These are phyloP conservation scores for Arbutus unedo DNA, from an alignment of 148 eudicot species.

Conservation along the genomic window DNA sequence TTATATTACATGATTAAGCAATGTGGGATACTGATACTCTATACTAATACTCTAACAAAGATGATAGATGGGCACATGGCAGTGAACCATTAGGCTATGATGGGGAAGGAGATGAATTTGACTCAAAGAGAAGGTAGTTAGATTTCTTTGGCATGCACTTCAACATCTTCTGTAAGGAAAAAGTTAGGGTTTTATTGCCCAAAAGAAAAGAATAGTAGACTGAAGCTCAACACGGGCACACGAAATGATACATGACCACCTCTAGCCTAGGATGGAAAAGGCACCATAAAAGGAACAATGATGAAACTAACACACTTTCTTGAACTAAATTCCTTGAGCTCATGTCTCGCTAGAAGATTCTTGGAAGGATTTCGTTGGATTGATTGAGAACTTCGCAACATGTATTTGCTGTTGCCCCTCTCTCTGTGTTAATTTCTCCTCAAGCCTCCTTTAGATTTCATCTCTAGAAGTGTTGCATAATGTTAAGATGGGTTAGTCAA, in stretches of 20 bases:
- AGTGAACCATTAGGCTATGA: conserved; percentile 54
- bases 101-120: conserved; percentile 55
- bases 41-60: no score
- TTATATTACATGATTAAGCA: no score
- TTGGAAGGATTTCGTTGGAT: background rate
- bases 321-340: background rate
- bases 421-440: background rate
- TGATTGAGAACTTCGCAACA: no score
- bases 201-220: background rate
- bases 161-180: background rate
- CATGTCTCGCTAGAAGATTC: background rate
- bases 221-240: background rate
- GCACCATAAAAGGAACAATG: background rate
- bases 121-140: conserved; percentile 55
- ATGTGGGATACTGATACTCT: no score
- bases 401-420: no score
- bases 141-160: background rate
- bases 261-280: background rate
- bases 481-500: background rate
- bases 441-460: background rate
- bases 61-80: conserved; percentile 47
- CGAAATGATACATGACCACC: background rate
- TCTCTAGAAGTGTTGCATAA: background rate
- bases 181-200: background rate
- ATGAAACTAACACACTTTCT: background rate